These are phyloP conservation scores for Rhododendron henanense DNA, from an alignment of 148 eudicot genomes.

Conservation along the genomic window DNA sequence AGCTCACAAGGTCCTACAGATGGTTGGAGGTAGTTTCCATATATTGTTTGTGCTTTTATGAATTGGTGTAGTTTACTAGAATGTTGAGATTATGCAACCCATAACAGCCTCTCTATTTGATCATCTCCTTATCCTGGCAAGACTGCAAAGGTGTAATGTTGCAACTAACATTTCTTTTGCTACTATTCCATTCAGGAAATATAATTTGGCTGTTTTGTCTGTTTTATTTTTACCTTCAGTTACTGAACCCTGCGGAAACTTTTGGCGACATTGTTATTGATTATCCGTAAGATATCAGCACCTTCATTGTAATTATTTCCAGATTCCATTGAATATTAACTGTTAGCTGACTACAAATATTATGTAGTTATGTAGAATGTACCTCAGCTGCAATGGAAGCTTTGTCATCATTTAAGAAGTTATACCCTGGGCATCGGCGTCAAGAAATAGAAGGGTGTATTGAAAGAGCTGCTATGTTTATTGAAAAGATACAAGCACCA, in stretches of 20 bases:
- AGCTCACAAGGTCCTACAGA: conserved; percentile 89
- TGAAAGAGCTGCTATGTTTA: conserved; percentile 54
- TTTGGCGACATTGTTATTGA: conserved; percentile 99
- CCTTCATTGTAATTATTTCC: conserved; percentile 12
- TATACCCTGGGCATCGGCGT: conserved; percentile 80
- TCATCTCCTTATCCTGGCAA: background rate
- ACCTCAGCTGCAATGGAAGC: conserved; percentile 97
- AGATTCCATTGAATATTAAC: background rate
- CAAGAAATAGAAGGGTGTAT: conserved; percentile 74
- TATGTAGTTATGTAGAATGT: conserved; percentile 87
- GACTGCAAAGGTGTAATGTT: background rate
- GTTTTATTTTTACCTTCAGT: conserved; percentile 35
- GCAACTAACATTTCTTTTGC: background rate
- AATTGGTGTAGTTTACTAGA: background rate
- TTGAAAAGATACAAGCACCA: conserved; percentile 73
- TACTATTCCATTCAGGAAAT: background rate
- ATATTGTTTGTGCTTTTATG: conserved; percentile 2
- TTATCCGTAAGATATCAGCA: conserved; percentile 76
- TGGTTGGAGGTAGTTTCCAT: conserved; percentile 83
- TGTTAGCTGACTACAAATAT: conserved; percentile 6
- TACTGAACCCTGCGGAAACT: conserved; percentile 96
- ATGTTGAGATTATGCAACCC: background rate
- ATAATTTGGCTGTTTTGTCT: conserved; percentile 5
- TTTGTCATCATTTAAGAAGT: conserved; percentile 60
- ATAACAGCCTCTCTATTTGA: background rate